Conservation (phyloP, 805 yeast species). For the Lachancea fermentati region DNA sequence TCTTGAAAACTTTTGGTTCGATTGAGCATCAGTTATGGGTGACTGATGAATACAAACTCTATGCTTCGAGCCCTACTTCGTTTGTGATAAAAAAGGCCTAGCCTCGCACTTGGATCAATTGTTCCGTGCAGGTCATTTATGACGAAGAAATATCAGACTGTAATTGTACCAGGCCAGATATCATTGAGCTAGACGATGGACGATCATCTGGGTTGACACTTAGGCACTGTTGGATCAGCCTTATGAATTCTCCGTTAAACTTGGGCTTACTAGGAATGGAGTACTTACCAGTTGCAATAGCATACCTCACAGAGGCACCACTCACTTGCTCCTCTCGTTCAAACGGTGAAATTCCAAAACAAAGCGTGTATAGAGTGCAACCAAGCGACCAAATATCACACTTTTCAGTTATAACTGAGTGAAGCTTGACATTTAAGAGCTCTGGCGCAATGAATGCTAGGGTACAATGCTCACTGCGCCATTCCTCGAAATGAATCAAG, state of each 20-base stretch:
- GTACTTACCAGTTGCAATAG: slow-evolving; percentile 66
- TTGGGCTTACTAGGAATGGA: slow-evolving; percentile 25
- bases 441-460: slow-evolving; percentile 90
- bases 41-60: not conserved
- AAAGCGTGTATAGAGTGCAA: slow-evolving; percentile 68
- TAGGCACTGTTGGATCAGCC: slow-evolving; percentile 55
- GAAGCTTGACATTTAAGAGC: slow-evolving; percentile 67
- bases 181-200: slow-evolving; percentile 57
- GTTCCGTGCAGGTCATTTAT: too few species aligned
- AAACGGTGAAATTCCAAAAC: slow-evolving; percentile 82
- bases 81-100: too few species aligned
- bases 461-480: slow-evolving; percentile 71
- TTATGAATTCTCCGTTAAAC: slow-evolving; percentile 53
- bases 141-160: too few species aligned
- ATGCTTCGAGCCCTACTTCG: slow-evolving; percentile 4
- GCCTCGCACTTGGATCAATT: too few species aligned
- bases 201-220: slow-evolving; percentile 54
- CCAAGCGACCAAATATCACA: slow-evolving; percentile 93
- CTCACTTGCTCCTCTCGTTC: slow-evolving; percentile 73
- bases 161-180: slow-evolving; percentile 43
- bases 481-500: slow-evolving; percentile 72
- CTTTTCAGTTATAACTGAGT: slow-evolving; percentile 48
- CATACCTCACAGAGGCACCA: slow-evolving; percentile 77
- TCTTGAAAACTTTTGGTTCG: slow-evolving; percentile 34
- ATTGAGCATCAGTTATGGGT: slow-evolving; percentile 1